Evolutionary conservation across 441 rosid species (phyloP), one percentile per base, ranked within the genome.

Genomic region (Eutrema salsugineum): DNA sequence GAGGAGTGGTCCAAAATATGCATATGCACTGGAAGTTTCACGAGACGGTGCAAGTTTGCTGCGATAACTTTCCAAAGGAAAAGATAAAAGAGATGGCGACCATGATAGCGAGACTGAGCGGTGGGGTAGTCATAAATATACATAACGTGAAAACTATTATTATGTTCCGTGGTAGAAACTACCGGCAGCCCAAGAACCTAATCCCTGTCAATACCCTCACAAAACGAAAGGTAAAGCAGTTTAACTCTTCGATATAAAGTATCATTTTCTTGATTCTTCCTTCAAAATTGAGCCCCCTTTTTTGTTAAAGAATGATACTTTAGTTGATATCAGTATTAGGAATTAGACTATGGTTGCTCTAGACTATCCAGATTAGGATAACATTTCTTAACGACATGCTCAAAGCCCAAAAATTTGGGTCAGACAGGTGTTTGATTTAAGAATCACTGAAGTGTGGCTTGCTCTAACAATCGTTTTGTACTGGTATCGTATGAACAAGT

Each of bases 11-110:
- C 6, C 99, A 95, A 68, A 95, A 95, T 79, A 91, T 95, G 98
- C 99, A 95, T 85, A 84, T 95, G 70, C 99, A 95, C 58, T 95
- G 98, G 99, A 95, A 94, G 85, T 94, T 94, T 85, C 99, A 94
- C 58, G 98, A 94, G 86, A 94, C 99, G 1, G 97, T 94, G 47
- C 99, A 94, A 83, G 97, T 94, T 63, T 90, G 95, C 54, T 94
- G 99, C 53, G 97, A 91, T 82, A 90, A 91, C 81, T 90, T 91
- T 62, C 94, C 97, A 16, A 88, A 88, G 79, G 99, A 94, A 68
- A 91, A 86, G 80, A 91, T 94, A 32, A 94, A 91, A 84, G 96
- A 91, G 77, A 91, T 94, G 99, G 97, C 97, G 0, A 86, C 87
- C 48, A 91, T 94, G 97, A 63, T 94, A 42, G 88, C 96, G 0